Evolutionary conservation across 805 yeast genomes (phyloP), one percentile per base, ranked within the genome.

Genomic region (Yarrowia sp.): DNA sequence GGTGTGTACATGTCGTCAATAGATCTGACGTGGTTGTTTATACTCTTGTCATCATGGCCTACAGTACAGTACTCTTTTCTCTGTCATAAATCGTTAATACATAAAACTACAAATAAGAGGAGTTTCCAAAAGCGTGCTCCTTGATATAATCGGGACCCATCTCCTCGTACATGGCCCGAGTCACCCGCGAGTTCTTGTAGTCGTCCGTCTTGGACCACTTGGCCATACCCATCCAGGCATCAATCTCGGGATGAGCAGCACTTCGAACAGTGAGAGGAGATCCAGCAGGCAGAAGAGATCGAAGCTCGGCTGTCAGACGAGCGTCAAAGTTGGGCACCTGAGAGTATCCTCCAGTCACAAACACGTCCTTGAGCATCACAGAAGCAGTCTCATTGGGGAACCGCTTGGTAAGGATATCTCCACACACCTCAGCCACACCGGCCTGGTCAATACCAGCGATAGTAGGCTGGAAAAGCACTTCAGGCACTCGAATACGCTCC

Each of bases 361-460:
- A 89, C 0, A 94, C 82, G 76, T 92, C 91, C 8, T 73, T 68
- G 38, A 48, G 55, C 56, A 63, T 63, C 11, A 49, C 45, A 5
- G 73, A 72, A 35, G 89, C 76, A 42, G 84, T 78, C 36, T 83
- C 80, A 26, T 82, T 78, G 48, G 84, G 81, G 26, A 87, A 81
- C 73, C 92, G 83, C 59, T 87, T 84, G 49, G 85, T 75, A 7
- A 93, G 75, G 8, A 91, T 82, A 69, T 87, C 89, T 72, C 88
- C 89, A 68, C 88, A 83, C 49, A 92, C 79, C 77, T 95, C 98
- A 32, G 85, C 76, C n/a, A 95, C 82, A 36, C 98, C 98, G 0
- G 98, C 97, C 79, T 93, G 98, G 77, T 95, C 99, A 26, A 92
- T 82, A 26, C 99, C 99, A 0, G 96, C 97, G 71, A 95, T 92